phyloP scores from a whole-genome alignment of 2,329 filamentous ascomycete genomes.

The Tolypocladium sp. region DNA sequence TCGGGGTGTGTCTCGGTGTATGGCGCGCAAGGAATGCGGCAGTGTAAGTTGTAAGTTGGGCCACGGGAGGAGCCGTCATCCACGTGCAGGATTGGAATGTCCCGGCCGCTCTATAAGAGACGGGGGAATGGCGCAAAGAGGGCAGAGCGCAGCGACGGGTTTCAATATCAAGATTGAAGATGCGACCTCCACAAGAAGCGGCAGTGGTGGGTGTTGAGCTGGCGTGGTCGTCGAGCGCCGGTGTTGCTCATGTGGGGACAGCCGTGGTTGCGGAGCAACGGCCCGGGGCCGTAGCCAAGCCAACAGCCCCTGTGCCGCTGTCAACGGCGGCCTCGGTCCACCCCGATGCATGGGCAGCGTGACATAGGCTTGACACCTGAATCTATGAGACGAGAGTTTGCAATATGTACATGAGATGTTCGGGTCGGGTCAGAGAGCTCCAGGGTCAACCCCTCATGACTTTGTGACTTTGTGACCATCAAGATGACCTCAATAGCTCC shows the following conservation, averaged over 20 bases:
- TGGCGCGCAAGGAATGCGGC: neutral
- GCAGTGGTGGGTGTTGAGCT: neutral
- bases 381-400: too few species aligned
- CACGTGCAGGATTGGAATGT: neutral
- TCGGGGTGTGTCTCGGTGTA: neutral
- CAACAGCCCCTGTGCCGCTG: too few species aligned
- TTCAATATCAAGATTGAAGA: neutral
- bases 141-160: neutral
- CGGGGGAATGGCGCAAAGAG: too few species aligned
- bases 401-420: too few species aligned
- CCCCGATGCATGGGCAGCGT: neutral
- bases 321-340: neutral
- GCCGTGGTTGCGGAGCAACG: conserved; percentile 2
- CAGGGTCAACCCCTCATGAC: too few species aligned
- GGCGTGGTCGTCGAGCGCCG: too few species aligned
- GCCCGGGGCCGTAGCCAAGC: neutral
- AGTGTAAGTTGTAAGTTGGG: neutral
- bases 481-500: conserved; percentile 1
- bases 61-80: neutral
- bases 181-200: neutral
- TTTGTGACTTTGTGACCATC: too few species aligned
- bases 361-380: too few species aligned
- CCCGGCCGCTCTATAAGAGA: neutral
- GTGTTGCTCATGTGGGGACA: neutral
- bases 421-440: too few species aligned